Evolutionary conservation across 352 stramenopile genomes (phyloP), one percentile per base, ranked within the genome.

Genomic region (Globisporangium viniferum): DNA sequence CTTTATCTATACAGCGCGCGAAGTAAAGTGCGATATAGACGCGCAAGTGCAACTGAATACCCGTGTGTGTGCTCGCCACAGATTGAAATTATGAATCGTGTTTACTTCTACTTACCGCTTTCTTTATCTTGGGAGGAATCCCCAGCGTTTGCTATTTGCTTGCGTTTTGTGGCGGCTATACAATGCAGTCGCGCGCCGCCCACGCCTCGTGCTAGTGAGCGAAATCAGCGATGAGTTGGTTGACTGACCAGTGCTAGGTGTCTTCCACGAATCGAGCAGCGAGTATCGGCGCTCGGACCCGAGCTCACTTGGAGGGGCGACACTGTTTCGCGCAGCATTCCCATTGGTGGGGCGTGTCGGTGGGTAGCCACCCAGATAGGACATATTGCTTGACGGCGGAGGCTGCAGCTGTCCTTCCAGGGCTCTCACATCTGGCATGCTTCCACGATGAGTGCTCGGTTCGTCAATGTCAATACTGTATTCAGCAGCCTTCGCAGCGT

Each of bases 91-190:
- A 20, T 59, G 27, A 35, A 20, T 39, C 22, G 18, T 46, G 8
- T 33, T 41, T 31, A 59, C 22, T 56, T 54, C 36, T 44, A 20
- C 3, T 22, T 15, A 33, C 24, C 67, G 56, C 22, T 46, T 66
- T 44, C 22, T 46, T 66, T 44, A 48, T 48, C 59, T 71, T 33
- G 57, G 33, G 33, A 60, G 62, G 73, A 88, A n/a, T 7, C 53
- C 24, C 82, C 82, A 91, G 33, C 73, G 69, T 57, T 82, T 86
- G 31, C 78, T 79, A 24, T 51, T 51, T 22, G 72, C 68, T 49
- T 88, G 78, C 14, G 80, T 86, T 70, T 91, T 91, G 75, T 79
- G 74, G 29, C 82, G 80, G 54, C 82, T 92, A 69, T 88, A 88
- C 7, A 87, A 71, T 4, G 77, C 80, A 12, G 84, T 78, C 53